Conservation (phyloP, 129 eudicot species). For the Smallanthus sonchifolius region DNA sequence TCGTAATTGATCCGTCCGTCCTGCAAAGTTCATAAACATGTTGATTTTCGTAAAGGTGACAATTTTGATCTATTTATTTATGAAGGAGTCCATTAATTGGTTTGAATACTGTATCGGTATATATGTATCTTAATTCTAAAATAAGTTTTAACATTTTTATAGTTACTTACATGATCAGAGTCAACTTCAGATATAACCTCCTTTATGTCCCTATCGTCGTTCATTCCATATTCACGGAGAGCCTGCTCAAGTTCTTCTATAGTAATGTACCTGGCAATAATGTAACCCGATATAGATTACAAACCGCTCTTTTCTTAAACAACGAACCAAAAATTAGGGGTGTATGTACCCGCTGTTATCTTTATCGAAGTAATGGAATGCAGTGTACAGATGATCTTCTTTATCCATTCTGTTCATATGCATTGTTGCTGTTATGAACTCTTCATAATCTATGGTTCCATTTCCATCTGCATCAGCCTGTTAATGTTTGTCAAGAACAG, state of each 20-base stretch:
- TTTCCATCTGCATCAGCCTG: constrained; percentile 95
- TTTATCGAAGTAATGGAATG: constrained; percentile 88
- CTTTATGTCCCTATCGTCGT: constrained; percentile 60
- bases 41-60: not conserved
- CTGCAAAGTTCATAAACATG: constrained; percentile 32
- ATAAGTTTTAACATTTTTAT: too few relatives aligned
- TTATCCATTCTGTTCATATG: constrained; percentile 88
- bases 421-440: constrained; percentile 94
- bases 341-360: constrained; percentile 68
- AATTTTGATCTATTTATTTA: not conserved
- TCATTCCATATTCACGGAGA: constrained; percentile 71
- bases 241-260: constrained; percentile 86
- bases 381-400: constrained; percentile 89
- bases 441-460: constrained; percentile 27
- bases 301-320: not conserved
- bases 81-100: not conserved
- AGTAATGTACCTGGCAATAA: constrained; percentile 55
- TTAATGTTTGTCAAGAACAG: not conserved
- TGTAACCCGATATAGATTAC: not conserved
- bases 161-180: constrained; percentile 60
- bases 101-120: not conserved
- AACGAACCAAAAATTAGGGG: not conserved
- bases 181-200: constrained; percentile 77
- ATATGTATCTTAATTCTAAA: too few relatives aligned
- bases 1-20: constrained; percentile 94